These are phyloP conservation scores for Pseudozyma pruni DNA, from an alignment of 1,284 basidiomycete genomes.

Conservation along the genomic window DNA sequence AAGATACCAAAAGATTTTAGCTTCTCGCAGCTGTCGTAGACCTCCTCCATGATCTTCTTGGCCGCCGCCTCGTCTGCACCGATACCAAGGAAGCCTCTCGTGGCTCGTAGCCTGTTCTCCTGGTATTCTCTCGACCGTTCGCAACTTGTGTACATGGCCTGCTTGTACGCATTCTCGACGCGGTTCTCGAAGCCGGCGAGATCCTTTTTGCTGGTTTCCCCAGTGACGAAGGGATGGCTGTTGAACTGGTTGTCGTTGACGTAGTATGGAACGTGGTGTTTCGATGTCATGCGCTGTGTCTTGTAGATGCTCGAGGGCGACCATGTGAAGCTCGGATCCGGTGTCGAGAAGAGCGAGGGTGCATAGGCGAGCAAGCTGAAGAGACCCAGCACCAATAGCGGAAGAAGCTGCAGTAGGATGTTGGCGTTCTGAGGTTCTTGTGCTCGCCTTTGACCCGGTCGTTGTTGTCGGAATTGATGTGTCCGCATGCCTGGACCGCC, in stretches of 20 bases:
- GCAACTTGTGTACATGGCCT: slow-evolving; percentile 51
- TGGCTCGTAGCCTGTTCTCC: slow-evolving; percentile 43
- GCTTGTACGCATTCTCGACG: slow-evolving; percentile 56
- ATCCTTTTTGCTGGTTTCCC: slow-evolving; percentile 32
- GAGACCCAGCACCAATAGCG: slow-evolving; percentile 72
- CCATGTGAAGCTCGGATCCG: slow-evolving; percentile 86
- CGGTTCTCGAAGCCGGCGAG: slow-evolving; percentile 49
- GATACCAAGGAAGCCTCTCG: slow-evolving; percentile 57
- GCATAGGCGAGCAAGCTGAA: slow-evolving; percentile 83
- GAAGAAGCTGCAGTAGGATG: slow-evolving; percentile 82
- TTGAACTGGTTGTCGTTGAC: slow-evolving; percentile 84
- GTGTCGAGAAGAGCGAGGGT: slow-evolving; percentile 76
- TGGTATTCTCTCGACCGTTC: slow-evolving; percentile 50
- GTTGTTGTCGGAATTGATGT: slow-evolving; percentile 48
- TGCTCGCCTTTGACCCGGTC: slow-evolving; percentile 58
- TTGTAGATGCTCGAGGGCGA: slow-evolving; percentile 66
- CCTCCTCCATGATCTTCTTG: slow-evolving; percentile 54
- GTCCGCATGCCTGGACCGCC: slow-evolving; percentile 63
- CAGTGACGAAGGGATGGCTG: slow-evolving; percentile 74
- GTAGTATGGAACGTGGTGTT: slow-evolving; percentile 81
- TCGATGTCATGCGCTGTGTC: slow-evolving; percentile 71
- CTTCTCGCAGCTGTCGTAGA: slow-evolving; percentile 63
- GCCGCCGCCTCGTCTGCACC: slow-evolving; percentile 57
- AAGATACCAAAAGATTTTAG: slow-evolving; percentile 57
- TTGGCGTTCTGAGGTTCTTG: slow-evolving; percentile 73